Evolutionary conservation across 2,329 filamentous ascomycete species (phyloP), one percentile per base, ranked within the genome.

Genomic region (Cladophialophora carrionii): DNA sequence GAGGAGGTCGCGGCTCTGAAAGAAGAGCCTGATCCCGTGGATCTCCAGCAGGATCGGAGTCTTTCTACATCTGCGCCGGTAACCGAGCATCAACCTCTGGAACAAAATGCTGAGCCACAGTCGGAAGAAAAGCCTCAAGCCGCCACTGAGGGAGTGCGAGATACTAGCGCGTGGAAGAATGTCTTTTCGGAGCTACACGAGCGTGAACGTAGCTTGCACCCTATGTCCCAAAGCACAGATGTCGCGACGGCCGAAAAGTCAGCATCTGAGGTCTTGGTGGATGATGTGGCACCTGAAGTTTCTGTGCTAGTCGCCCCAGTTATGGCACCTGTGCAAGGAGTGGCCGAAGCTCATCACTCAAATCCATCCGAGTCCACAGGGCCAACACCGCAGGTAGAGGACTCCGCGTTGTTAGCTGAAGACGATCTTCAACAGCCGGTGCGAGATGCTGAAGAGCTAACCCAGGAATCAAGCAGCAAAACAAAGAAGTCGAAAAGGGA

Each of bases 401-500:
- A 43, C 17, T 8, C 37, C 17, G 6, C 4, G 37, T 7, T 43
- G 6, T 43, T 43, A 43, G 37, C 5, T 43, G 20, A 34, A 54
- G 52, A 54, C 8, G 52, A 20, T 9, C 10, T 24, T 26, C 48
- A 24, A 29, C 48, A 26, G 26, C 32, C 26, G n/a, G 24, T 34
- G 20, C 9, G 31, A 53, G 20, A 20, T 6, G 17, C 17, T 31
- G 34, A 54, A 61, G 29, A 55, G 9, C 29, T 10, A n/a, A 22
- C 48, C n/a, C 43, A 9, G 10, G 22, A 37, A 22, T 29, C 51
- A 20, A 48, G 12, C 22, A 51, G 32, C n/a, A 64, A 51, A 46
- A 31, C 49, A 4, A 61, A 62, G 41, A 70, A 59, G 62, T 56
- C 61, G 17, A 70, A 63, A 52, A 70, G 62, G 52, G 52, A 59